phyloP scores from a whole-genome alignment of 495 filamentous ascomycete species.

The Thermochaetoides thermophila region DNA sequence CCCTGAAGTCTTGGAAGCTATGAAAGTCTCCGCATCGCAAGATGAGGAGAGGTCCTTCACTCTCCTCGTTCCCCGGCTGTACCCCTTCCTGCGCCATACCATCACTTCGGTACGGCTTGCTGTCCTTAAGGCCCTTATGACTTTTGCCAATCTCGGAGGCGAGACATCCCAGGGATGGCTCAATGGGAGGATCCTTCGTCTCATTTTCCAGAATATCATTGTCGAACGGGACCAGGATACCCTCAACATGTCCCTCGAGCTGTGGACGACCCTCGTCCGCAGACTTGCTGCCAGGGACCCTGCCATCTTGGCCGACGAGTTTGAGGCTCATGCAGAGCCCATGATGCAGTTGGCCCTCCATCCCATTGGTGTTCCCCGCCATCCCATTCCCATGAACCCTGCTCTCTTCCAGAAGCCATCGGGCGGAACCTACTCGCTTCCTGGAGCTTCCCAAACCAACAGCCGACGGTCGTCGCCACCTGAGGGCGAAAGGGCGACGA shows the following conservation, averaged over 20 bases:
- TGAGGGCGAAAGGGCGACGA: conserved; percentile 35
- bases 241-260: conserved; percentile 63
- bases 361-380: conserved; percentile 77
- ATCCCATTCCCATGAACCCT: conserved; percentile 81
- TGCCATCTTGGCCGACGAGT: conserved; percentile 44
- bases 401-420: conserved; percentile 85
- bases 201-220: conserved; percentile 87
- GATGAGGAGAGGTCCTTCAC: conserved; percentile 81
- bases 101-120: conserved; percentile 90
- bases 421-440: conserved; percentile 58
- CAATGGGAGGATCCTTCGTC: conserved; percentile 70
- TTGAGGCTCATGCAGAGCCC: conserved; percentile 55
- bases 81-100: conserved; percentile 91
- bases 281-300: conserved; percentile 46
- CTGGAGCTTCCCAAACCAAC: conserved; percentile 28
- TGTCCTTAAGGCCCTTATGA: conserved; percentile 81
- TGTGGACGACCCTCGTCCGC: conserved; percentile 68
- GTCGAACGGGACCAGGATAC: conserved; percentile 75
- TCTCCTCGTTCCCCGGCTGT: conserved; percentile 80
- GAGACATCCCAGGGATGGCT: conserved; percentile 82
- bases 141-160: conserved; percentile 75
- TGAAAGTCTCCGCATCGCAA: conserved; percentile 75
- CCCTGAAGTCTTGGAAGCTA: conserved; percentile 79
- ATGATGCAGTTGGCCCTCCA: conserved; percentile 69
- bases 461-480: conserved; percentile 49